A percentile compares a stretch with the other conserved stretches of the same genome.
These are phyloP conservation scores for Hebeloma cylindrosporum DNA, from an alignment of 768 basidiomycete species.

Conservation along the genomic window DNA sequence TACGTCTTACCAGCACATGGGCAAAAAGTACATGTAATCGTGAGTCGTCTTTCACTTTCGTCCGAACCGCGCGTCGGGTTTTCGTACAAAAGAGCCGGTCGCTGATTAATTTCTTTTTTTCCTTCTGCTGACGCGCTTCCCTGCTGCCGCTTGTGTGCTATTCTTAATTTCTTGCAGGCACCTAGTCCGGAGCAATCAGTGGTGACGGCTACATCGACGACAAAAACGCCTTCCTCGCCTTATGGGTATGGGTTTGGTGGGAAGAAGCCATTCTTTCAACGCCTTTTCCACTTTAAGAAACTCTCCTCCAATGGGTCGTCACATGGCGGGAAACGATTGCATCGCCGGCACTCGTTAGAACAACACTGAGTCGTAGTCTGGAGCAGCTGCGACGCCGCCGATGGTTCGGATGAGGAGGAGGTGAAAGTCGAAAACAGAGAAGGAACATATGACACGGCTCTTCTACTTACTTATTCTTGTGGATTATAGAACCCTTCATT, in stretches of 20 bases:
- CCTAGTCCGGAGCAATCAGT: conserved; percentile 51
- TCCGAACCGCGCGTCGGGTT: conserved; percentile 2
- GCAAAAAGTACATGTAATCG: conserved; percentile 76
- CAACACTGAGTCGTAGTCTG: conserved; percentile 25
- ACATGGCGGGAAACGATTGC: conserved; percentile 38
- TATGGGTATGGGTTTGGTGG: conserved; percentile 38
- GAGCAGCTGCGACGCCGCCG: conserved; percentile 10
- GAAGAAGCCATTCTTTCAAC: conserved; percentile 63
- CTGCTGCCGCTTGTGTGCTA: conserved; percentile 10
- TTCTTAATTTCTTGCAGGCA: conserved; percentile 28
- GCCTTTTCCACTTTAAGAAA: conserved; percentile 54
- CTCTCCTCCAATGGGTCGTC: conserved; percentile 42
- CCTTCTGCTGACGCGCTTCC: neutral
- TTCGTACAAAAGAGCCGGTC: too few species aligned
- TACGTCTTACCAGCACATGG: conserved; percentile 69
- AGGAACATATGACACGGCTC: conserved; percentile 5
- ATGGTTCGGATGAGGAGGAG: conserved; percentile 4
- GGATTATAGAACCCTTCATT: conserved; percentile 16
- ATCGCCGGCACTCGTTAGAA: conserved; percentile 53
- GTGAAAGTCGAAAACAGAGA: conserved; percentile 9
- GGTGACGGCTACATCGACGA: conserved; percentile 58
- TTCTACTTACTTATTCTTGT: conserved; percentile 13
- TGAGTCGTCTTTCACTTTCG: conserved; percentile 39
- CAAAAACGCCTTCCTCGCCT: conserved; percentile 55
- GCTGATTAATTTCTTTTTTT: too few species aligned